phyloP scores from a whole-genome alignment of 106 monocot genomes.

The Apostasia shenzhenica region DNA sequence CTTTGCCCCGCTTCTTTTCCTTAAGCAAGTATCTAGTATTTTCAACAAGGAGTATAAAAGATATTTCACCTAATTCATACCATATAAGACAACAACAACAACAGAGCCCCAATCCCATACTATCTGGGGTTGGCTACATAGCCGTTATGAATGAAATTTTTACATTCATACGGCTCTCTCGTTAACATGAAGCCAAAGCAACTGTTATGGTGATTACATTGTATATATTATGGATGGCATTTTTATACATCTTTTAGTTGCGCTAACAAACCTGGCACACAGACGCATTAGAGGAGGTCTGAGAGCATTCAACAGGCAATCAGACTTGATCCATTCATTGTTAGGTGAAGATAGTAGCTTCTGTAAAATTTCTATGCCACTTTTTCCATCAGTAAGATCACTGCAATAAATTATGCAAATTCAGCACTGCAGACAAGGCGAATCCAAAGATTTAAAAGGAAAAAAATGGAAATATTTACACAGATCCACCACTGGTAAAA shows the following conservation, averaged over 20 bases:
- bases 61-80: too few species aligned
- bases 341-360: constrained; percentile 34
- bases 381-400: constrained; percentile 28
- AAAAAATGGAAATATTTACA: too few species aligned
- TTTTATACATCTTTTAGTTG: neutral
- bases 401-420: constrained; percentile 20
- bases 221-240: neutral
- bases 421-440: neutral
- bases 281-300: constrained; percentile 62
- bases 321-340: constrained; percentile 56
- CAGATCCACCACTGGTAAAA: too few species aligned
- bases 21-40: constrained; percentile 57
- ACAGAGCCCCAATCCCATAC: too few species aligned
- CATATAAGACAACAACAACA: too few species aligned
- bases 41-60: neutral
- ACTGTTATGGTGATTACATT: neutral
- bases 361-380: constrained; percentile 46
- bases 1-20: constrained; percentile 81
- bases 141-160: too few species aligned
- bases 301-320: constrained; percentile 33
- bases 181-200: neutral
- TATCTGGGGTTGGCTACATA: too few species aligned
- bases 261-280: constrained; percentile 61
- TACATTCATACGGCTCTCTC: too few species aligned
- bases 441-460: too few species aligned